Evolutionary conservation across 805 yeast genomes (phyloP).

Genomic region (Ogataea pilisensis): DNA sequence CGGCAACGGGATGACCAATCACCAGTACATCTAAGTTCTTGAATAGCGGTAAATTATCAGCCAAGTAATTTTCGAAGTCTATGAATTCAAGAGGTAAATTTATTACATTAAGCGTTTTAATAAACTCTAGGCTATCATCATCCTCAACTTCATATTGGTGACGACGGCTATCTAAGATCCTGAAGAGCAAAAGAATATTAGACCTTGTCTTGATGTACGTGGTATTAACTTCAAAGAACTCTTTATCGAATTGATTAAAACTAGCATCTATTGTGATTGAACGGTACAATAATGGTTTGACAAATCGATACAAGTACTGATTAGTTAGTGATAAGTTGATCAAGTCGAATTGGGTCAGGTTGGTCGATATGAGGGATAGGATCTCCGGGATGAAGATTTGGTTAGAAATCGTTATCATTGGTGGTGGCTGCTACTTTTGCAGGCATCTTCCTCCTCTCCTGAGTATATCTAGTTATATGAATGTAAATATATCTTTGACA

Average conservation of each 20-base stretch:
- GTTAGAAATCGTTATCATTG: background rate
- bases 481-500: too few relatives aligned
- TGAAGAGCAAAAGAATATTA: constrained; percentile 12
- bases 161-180: background rate
- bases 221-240: constrained; percentile 8
- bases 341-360: constrained; percentile 26
- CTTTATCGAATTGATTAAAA: constrained; percentile 25
- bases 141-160: too few relatives aligned
- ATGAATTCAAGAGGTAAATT: constrained; percentile 26
- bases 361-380: constrained; percentile 9
- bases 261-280: constrained; percentile 22
- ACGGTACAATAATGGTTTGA: constrained; percentile 13
- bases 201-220: constrained; percentile 16
- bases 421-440: too few relatives aligned
- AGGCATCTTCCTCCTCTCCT: too few relatives aligned
- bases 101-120: constrained; percentile 13
- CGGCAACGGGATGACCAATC: background rate
- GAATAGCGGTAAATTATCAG: constrained; percentile 5
- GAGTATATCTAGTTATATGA: too few relatives aligned
- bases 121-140: constrained; percentile 9
- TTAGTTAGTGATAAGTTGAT: constrained; percentile 11
- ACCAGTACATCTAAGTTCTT: constrained; percentile 9
- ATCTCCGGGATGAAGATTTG: constrained; percentile 22
- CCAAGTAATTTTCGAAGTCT: constrained; percentile 21
- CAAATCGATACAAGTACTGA: constrained; percentile 6